A percentile compares a stretch with the other conserved stretches of the same genome.
These are phyloP conservation scores for Pseudohalonectria lignicola DNA, from an alignment of 2,329 filamentous ascomycete genomes.

Conservation along the genomic window DNA sequence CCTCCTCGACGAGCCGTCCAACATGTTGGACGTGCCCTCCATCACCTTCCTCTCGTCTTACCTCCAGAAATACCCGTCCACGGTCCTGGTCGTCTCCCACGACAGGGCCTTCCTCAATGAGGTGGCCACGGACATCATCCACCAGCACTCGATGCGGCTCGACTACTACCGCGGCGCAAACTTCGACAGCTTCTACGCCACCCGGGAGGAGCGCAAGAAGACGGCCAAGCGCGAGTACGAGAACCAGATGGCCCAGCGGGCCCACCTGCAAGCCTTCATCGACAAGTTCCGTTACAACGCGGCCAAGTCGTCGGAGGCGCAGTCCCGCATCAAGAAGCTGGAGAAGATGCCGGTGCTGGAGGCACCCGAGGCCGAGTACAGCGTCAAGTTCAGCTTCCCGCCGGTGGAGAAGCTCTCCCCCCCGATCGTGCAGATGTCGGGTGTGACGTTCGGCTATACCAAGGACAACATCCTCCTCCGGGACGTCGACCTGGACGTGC, in stretches of 20 bases:
- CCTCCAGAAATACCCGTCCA: conserved; percentile 87
- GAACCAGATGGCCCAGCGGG: conserved; percentile 90
- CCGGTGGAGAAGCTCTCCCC: conserved; percentile 96
- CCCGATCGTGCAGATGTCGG: conserved; percentile 94
- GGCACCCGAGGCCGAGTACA: conserved; percentile 86
- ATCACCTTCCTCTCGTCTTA: conserved; percentile 97
- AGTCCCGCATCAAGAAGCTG: conserved; percentile 97
- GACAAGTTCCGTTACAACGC: conserved; percentile 99
- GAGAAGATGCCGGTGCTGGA: conserved; percentile 93
- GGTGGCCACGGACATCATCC: conserved; percentile 97
- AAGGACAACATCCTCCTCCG: conserved; percentile 68
- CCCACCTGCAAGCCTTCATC: conserved; percentile 94
- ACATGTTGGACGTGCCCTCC: conserved; percentile 99
- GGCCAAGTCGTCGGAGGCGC: conserved; percentile 94
- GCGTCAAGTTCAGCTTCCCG: conserved; percentile 92
- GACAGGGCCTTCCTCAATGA: conserved; percentile 98
- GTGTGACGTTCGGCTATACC: conserved; percentile 81
- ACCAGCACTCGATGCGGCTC: conserved; percentile 91
- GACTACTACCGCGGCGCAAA: conserved; percentile 99
- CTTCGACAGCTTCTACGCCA: conserved; percentile 95
- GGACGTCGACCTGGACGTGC: conserved; percentile 90
- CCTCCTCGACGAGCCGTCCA: conserved; percentile 96
- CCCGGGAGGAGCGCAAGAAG: conserved; percentile 94
- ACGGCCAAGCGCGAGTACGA: conserved; percentile 95
- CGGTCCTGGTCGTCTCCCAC: conserved; percentile 93